Base-by-base conservation (phyloP, 306 rosid genomes). In the Coriaria nepalensis region DNA sequence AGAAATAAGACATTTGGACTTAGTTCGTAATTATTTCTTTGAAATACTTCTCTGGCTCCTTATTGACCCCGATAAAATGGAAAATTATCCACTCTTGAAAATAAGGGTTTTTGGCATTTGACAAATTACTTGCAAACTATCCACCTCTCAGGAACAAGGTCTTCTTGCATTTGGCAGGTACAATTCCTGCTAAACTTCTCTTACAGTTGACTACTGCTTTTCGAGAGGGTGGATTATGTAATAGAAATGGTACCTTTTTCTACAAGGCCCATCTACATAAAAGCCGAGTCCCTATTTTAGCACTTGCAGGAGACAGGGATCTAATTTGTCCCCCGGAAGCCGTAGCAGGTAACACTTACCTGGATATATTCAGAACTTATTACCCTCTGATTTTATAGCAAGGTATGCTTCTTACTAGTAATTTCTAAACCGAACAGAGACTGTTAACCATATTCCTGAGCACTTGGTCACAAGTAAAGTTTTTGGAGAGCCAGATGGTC, bases 321-420 rank as follows among this genome's bases (percentile, higher is more conserved):
- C 76, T 82, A 60, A 92, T 92, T 51, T 92, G 98, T 63, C 98
- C 98, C 13, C 96, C 98, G 32, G 81, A 77, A 75, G 98, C 98
- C n/a, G 98, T 85, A 32, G 83, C 79, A 71, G 98, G 98, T 90
- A 65, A 47, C 60, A 32, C 62, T 49, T 35, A 10, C n/a, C 60
- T 32, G 12, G 59, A 52, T 47, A 56, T 45, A 34, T 12, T 62
- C 40, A 56, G 44, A 40, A 37, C 61, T 10, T 8, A 54, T 49
- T 52, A 9, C 6, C 34, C 9, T 48, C 61, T 51, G 57, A 53
- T 39, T 36, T 47, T 63, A 29, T 11, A 45, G 6, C 7, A 20
- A 1, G 0, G 53, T 36, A 4, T 40, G 34, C 39, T 37, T 54
- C 11, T 15, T 67, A 12, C 58, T 72, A 40, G 38, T 58, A 11